Evolutionary conservation across 1,139 yeast genomes (phyloP).

Genomic region (Yamadazyma trypodendri): DNA sequence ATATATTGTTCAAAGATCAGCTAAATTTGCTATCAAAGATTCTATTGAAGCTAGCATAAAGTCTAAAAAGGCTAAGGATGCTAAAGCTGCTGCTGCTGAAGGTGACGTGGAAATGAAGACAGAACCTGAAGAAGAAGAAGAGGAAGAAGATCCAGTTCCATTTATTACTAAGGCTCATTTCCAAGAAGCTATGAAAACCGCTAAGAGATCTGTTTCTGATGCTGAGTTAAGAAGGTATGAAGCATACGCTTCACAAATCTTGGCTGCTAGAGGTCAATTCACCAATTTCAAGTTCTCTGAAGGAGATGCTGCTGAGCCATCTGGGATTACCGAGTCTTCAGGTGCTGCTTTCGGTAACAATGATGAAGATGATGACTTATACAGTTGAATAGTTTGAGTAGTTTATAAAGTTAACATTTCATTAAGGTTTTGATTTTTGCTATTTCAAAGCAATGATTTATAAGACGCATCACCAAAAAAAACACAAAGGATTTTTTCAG

Average conservation of each 20-base stretch:
- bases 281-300: constrained; percentile 71
- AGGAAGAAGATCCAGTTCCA: constrained; percentile 90
- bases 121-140: constrained; percentile 36
- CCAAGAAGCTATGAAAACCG: constrained; percentile 99
- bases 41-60: constrained; percentile 83
- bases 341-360: constrained; percentile 58
- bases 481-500: neutral
- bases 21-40: constrained; percentile 97
- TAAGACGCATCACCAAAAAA: neutral
- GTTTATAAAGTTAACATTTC: neutral
- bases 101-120: constrained; percentile 62
- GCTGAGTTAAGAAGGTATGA: constrained; percentile 98
- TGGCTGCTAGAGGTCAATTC: constrained; percentile 91
- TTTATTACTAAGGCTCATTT: constrained; percentile 89
- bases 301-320: constrained; percentile 34
- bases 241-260: constrained; percentile 96
- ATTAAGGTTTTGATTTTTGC: neutral
- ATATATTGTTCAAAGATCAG: constrained; percentile 96
- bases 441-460: neutral
- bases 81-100: constrained; percentile 25
- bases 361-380: constrained; percentile 93
- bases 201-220: constrained; percentile 94
- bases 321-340: constrained; percentile 15
- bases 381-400: constrained; percentile 47
- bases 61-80: constrained; percentile 49